Percentiles rank a stretch among this genome's conserved stretches.
Evolutionary conservation across 371 early-diverging fungal genomes (phyloP).

Genomic region (Mucor sp.): DNA sequence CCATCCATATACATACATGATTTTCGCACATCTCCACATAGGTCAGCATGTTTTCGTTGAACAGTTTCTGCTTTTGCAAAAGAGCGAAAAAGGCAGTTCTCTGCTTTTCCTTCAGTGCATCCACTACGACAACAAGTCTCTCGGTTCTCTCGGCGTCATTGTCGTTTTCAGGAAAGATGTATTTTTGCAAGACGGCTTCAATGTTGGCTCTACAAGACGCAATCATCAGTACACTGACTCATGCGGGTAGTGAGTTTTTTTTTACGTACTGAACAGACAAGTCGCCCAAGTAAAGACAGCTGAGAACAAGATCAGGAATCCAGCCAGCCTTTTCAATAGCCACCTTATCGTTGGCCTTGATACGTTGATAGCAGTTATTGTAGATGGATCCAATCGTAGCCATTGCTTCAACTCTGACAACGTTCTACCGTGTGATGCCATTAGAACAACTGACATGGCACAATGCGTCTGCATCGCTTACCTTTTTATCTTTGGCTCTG

Average conservation of each 20-base stretch:
- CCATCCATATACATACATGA: not conserved
- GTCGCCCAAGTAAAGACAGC: constrained; percentile 82
- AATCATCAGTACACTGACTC: not conserved
- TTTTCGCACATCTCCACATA: constrained; percentile 54
- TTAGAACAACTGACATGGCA: not conserved
- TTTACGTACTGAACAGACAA: constrained; percentile 64
- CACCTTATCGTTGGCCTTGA: constrained; percentile 49
- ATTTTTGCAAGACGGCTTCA: constrained; percentile 38
- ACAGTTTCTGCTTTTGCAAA: constrained; percentile 54
- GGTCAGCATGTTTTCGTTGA: constrained; percentile 45
- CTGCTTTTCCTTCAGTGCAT: constrained; percentile 51
- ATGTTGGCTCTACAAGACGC: constrained; percentile 36
- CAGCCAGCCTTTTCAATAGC: constrained; percentile 65
- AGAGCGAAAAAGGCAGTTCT: constrained; percentile 57
- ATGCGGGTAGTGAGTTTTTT: constrained; percentile 17
- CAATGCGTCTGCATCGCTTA: constrained; percentile 17
- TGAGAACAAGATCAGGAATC: constrained; percentile 81
- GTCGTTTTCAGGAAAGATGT: constrained; percentile 42
- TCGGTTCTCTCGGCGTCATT: constrained; percentile 59
- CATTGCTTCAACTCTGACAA: constrained; percentile 77
- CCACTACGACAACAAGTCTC: constrained; percentile 57
- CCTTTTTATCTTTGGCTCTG: constrained; percentile 90
- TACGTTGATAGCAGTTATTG: constrained; percentile 66
- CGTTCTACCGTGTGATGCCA: constrained; percentile 27
- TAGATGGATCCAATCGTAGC: constrained; percentile 71